Conservation (phyloP, 805 yeast genomes). For the Candida maltosa region DNA sequence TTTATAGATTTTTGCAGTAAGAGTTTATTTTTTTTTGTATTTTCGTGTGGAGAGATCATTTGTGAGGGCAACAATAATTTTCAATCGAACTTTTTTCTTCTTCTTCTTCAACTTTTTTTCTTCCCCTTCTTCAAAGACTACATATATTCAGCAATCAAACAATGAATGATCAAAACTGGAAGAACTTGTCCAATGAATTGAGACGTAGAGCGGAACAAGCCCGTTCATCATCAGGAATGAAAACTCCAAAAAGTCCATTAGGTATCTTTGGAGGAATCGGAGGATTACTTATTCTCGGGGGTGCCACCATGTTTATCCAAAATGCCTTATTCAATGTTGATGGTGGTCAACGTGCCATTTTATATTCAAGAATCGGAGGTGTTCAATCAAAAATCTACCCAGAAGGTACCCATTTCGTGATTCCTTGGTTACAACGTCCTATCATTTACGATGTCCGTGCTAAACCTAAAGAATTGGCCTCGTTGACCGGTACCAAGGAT, state of each 20-base stretch:
- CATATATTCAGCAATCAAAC: too few relatives aligned
- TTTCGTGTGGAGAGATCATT: too few relatives aligned
- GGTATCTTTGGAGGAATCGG: conserved; percentile 42
- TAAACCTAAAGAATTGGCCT: conserved; percentile 92
- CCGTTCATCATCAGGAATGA: conserved; percentile 12
- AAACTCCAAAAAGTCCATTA: conserved; percentile 29
- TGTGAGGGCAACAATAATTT: too few relatives aligned
- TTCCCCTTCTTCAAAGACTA: not conserved
- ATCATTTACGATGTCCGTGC: conserved; percentile 93
- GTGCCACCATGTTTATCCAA: conserved; percentile 37
- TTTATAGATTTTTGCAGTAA: too few relatives aligned
- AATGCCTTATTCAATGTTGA: conserved; percentile 65
- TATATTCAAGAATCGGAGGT: conserved; percentile 85
- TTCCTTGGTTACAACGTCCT: conserved; percentile 95
- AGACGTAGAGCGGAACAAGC: conserved; percentile 35
- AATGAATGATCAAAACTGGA: conserved; percentile 45
- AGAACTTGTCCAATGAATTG: conserved; percentile 36
- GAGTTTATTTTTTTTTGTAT: too few relatives aligned
- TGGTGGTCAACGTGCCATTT: conserved; percentile 98
- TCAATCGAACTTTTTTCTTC: too few relatives aligned
- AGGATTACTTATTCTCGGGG: conserved; percentile 38
- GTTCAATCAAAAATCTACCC: conserved; percentile 76
- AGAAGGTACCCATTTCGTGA: conserved; percentile 92
- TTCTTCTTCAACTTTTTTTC: not conserved
- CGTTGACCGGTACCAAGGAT: conserved; percentile 96